Evolutionary conservation across 306 rosid genomes (phyloP), one percentile per base, ranked within the genome.

Genomic region (Lithocarpus polystachyus): DNA sequence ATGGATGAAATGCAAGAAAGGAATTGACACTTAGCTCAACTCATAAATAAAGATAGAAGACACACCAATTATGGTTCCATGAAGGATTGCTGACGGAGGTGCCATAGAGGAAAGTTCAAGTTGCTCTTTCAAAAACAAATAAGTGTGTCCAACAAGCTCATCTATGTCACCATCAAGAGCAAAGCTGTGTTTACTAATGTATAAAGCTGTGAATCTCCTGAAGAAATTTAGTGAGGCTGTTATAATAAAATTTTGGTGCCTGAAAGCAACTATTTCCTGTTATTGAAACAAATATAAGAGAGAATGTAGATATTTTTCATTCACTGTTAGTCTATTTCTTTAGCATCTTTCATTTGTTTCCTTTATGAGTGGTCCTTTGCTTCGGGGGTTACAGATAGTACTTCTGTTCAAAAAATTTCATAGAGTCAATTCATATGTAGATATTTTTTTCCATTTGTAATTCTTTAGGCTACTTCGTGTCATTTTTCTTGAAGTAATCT

Each of bases 51-150:
- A 28, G 9, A 35, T 70, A 68, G 13, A 23, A 68, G 62, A 2
- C 80, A 52, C 1, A 91, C 98, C 97, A 74, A 93, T 91, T 48
- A 91, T 78, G 86, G 91, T 91, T 85, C 95, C 97, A 10, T 93
- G 95, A 75, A 91, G 92, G 62, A 93, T 89, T 81, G 93, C 93
- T 24, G 90, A 80, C 26, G 85, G 93, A 73, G 91, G 89, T 13
- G 90, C 89, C 90, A 85, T 78, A 40, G 70, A 28, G 19, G 95
- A 77, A 73, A 81, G 86, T 59, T 90, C 90, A 81, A 93, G 97
- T 79, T 93, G 97, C 71, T 91, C 89, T 79, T 89, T 93, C 76
- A 93, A 80, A 83, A 84, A 93, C 71, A 91, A 86, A 70, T 84
- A 93, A 56, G 87, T 48, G 79, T 90, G 93, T 29, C 98, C 93